Conservation (phyloP, 108 stramenopile genomes). For the Cyclotella baltica region DNA sequence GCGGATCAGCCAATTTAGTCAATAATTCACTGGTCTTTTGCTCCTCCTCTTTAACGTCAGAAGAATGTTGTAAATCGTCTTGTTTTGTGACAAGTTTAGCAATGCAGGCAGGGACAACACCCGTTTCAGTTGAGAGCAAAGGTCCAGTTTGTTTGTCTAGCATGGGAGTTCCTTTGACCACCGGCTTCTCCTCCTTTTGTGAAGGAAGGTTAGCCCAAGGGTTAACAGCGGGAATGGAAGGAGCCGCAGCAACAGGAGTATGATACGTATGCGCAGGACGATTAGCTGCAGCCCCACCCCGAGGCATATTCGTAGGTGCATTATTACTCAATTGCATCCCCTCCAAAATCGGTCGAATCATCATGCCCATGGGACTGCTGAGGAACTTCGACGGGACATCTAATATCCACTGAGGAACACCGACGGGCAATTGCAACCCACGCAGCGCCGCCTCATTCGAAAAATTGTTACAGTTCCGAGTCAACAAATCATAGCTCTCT, state of each 20-base stretch:
- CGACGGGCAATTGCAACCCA: slow-evolving; percentile 55
- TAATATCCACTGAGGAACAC: slow-evolving; percentile 75
- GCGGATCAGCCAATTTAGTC: slow-evolving; percentile 19
- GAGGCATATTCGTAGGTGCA: slow-evolving; percentile 46
- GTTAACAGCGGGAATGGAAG: slow-evolving; percentile 35
- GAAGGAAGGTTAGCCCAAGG: slow-evolving; percentile 65
- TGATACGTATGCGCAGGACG: not conserved
- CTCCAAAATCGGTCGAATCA: slow-evolving; percentile 78
- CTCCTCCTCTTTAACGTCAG: not conserved
- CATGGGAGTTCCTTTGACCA: slow-evolving; percentile 39
- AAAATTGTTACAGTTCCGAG: slow-evolving; percentile 81
- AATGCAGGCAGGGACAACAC: slow-evolving; percentile 58
- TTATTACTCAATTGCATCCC: slow-evolving; percentile 66
- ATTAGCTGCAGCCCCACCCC: slow-evolving; percentile 4
- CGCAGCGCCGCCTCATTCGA: slow-evolving; percentile 67
- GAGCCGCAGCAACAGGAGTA: slow-evolving; percentile 6
- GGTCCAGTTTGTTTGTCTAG: slow-evolving; percentile 65
- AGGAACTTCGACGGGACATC: slow-evolving; percentile 71
- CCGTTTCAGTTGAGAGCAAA: slow-evolving; percentile 68
- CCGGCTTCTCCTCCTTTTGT: slow-evolving; percentile 2
- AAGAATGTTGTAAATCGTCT: slow-evolving; percentile 5
- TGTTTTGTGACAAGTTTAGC: slow-evolving; percentile 39
- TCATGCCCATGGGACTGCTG: slow-evolving; percentile 74
- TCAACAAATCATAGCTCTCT: slow-evolving; percentile 68
- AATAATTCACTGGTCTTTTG: slow-evolving; percentile 23